Percentiles rank a stretch among this genome's conserved stretches.
Conservation (phyloP, 768 basidiomycete genomes). For the Pilatotrama ljubarskyi region DNA sequence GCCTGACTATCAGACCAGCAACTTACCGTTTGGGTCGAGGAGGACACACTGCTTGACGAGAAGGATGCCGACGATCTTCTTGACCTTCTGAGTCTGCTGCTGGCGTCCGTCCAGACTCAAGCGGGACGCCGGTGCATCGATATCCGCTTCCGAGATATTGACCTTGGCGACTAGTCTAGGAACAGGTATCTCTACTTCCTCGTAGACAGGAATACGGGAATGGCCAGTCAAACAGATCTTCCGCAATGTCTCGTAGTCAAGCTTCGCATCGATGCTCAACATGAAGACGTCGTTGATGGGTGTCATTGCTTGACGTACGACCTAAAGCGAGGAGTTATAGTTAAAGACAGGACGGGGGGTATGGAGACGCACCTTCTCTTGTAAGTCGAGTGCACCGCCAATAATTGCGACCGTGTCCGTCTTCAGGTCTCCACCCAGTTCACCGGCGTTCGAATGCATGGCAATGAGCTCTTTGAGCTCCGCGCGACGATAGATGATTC, state of each 20-base stretch:
- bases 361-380: constrained; percentile 61
- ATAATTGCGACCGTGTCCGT: constrained; percentile 88
- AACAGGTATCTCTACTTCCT: constrained; percentile 71
- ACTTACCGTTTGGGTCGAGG: constrained; percentile 73
- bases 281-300: constrained; percentile 81
- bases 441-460: constrained; percentile 72
- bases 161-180: constrained; percentile 20
- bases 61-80: constrained; percentile 84
- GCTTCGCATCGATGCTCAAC: constrained; percentile 80
- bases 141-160: constrained; percentile 9
- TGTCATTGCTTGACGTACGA: constrained; percentile 64
- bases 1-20: constrained; percentile 1
- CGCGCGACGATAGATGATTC: constrained; percentile 84
- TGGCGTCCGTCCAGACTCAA: constrained; percentile 21
- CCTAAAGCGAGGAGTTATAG: neutral
- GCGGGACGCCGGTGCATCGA: constrained; percentile 20
- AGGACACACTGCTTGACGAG: constrained; percentile 89
- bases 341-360: neutral
- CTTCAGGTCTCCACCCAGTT: constrained; percentile 84
- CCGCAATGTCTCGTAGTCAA: constrained; percentile 80
- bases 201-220: constrained; percentile 82
- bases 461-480: constrained; percentile 89
- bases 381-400: constrained; percentile 84
- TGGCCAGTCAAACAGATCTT: constrained; percentile 80
- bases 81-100: constrained; percentile 50